phyloP scores from a whole-genome alignment of 805 yeast genomes.

The Pichia nakasei region DNA sequence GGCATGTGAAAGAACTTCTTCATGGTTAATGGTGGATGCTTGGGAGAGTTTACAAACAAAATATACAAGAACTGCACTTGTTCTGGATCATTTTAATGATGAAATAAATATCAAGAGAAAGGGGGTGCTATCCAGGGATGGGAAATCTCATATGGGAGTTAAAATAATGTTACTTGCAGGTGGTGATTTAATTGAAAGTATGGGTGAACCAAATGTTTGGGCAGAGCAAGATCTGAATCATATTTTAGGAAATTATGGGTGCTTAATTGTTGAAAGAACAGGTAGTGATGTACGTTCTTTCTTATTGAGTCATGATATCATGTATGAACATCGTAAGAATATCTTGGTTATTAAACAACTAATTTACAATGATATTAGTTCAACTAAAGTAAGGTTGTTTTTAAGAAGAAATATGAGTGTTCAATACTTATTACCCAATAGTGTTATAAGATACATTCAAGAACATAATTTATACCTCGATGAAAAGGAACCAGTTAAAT shows the following conservation, averaged over 20 bases:
- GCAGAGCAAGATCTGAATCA: conserved; percentile 93
- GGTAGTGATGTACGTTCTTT: conserved; percentile 94
- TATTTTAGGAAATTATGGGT: conserved; percentile 91
- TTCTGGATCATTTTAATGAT: conserved; percentile 91
- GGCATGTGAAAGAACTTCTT: conserved; percentile 92
- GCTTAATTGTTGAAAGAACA: conserved; percentile 92
- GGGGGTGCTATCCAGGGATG: conserved; percentile 55
- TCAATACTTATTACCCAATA: conserved; percentile 86
- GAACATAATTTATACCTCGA: conserved; percentile 80
- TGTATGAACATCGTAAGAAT: conserved; percentile 93
- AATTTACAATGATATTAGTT: conserved; percentile 91
- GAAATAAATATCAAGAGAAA: conserved; percentile 88
- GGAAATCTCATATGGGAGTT: conserved; percentile 55
- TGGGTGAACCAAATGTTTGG: conserved; percentile 99
- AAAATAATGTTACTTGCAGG: conserved; percentile 96
- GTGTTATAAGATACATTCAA: conserved; percentile 90
- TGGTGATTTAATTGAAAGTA: conserved; percentile 92
- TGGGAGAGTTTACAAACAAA: conserved; percentile 93
- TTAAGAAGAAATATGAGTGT: conserved; percentile 95
- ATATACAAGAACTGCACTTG: conserved; percentile 91
- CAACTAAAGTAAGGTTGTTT: conserved; percentile 89
- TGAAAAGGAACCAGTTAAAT: conserved; percentile 91
- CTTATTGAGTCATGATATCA: conserved; percentile 85
- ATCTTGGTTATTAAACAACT: conserved; percentile 91
- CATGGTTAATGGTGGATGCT: conserved; percentile 99